Conservation (phyloP, 192 early-diverging fungal species). For the Backusella parvicylindrica region DNA sequence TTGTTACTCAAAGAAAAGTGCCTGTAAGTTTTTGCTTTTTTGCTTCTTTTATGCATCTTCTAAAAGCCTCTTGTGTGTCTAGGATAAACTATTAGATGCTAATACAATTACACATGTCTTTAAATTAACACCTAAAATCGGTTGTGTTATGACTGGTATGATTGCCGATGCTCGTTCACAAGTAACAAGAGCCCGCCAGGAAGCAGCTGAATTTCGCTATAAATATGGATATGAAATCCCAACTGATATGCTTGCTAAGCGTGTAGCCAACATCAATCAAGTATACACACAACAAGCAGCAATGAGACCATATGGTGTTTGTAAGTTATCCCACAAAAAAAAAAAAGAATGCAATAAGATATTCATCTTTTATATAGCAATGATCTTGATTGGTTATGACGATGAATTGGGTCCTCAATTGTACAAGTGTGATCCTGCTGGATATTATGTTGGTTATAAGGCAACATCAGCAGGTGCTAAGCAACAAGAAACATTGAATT, state of each 20-base stretch:
- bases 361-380: slow-evolving; percentile 51
- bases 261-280: slow-evolving; percentile 98
- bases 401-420: slow-evolving; percentile 95
- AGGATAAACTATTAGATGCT: slow-evolving; percentile 97
- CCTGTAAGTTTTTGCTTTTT: slow-evolving; percentile 46
- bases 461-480: slow-evolving; percentile 96
- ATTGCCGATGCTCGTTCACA: slow-evolving; percentile 93
- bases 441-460: slow-evolving; percentile 96
- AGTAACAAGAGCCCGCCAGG: slow-evolving; percentile 87
- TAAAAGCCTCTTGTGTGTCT: background rate
- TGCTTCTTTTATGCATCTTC: background rate
- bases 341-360: too few species aligned
- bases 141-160: slow-evolving; percentile 97
- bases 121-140: slow-evolving; percentile 87
- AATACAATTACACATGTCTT: slow-evolving; percentile 92
- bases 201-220: slow-evolving; percentile 98
- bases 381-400: slow-evolving; percentile 97
- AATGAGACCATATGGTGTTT: slow-evolving; percentile 95
- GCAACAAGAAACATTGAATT: slow-evolving; percentile 92
- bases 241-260: slow-evolving; percentile 94
- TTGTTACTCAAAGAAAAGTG: slow-evolving; percentile 98
- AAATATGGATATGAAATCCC: slow-evolving; percentile 99
- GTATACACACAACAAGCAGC: slow-evolving; percentile 99
- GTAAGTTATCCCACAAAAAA: slow-evolving; percentile 46
- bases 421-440: slow-evolving; percentile 98